Percentiles rank a stretch among this genome's conserved stretches.
phyloP scores from a whole-genome alignment of 1,284 basidiomycete species.

The Puccinia triticina region DNA sequence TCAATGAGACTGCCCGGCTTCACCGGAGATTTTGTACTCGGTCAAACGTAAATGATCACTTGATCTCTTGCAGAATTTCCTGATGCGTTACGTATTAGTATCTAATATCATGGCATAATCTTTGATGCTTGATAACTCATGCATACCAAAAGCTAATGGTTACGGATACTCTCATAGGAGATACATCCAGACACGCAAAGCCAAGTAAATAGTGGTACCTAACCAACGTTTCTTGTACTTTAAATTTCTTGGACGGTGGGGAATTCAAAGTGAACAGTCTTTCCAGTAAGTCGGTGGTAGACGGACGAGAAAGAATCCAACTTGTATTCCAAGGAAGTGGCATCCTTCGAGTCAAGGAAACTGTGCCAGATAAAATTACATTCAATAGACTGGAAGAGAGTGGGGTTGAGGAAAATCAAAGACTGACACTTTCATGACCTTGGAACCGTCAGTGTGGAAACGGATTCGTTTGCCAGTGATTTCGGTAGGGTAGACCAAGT shows the following conservation, averaged over 20 bases:
- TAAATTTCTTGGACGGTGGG: conserved; percentile 50
- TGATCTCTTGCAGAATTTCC: too few species aligned
- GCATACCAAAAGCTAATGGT: too few species aligned
- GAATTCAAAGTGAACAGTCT: conserved; percentile 71
- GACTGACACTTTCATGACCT: conserved; percentile 57
- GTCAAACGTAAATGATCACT: too few species aligned
- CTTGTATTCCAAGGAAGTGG: conserved; percentile 99
- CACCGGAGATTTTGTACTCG: too few species aligned
- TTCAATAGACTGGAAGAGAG: neutral
- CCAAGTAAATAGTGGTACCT: too few species aligned
- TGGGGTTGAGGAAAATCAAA: neutral
- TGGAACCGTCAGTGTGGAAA: conserved; percentile 60
- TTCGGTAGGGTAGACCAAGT: conserved; percentile 98
- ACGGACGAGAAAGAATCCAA: conserved; percentile 92
- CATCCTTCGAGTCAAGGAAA: conserved; percentile 96
- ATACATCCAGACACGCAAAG: too few species aligned
- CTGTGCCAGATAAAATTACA: conserved; percentile 63
- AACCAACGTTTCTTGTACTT: neutral
- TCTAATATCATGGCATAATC: too few species aligned
- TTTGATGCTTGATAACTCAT: too few species aligned
- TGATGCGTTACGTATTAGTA: too few species aligned
- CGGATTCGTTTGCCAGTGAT: conserved; percentile 98
- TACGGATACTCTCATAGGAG: too few species aligned
- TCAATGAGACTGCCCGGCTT: too few species aligned
- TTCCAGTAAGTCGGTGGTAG: conserved; percentile 90